phyloP scores from a whole-genome alignment of 129 eudicot genomes.

The Cynara cardunculus region DNA sequence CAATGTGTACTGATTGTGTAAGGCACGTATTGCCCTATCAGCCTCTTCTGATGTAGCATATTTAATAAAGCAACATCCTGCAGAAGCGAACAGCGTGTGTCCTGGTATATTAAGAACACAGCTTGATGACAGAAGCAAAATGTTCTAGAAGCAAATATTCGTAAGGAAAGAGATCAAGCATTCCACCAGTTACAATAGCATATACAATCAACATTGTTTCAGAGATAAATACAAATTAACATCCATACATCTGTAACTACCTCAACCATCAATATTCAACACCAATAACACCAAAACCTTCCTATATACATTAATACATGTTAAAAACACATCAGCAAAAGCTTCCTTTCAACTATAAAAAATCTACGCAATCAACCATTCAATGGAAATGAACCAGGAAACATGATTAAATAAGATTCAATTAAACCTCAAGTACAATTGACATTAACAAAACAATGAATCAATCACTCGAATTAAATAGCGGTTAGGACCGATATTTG shows the following conservation, averaged over 20 bases:
- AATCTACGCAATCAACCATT: background rate
- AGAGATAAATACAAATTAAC: background rate
- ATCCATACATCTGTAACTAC: background rate
- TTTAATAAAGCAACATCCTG: slow-evolving; percentile 99
- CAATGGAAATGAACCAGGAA: background rate
- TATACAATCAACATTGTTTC: background rate
- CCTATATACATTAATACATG: background rate
- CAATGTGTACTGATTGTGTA: slow-evolving; percentile 85
- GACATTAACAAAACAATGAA: background rate
- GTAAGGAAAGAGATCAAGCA: slow-evolving; percentile 4
- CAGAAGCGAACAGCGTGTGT: slow-evolving; percentile 54
- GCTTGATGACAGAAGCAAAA: slow-evolving; percentile 23
- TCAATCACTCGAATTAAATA: background rate
- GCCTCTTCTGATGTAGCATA: slow-evolving; percentile 94
- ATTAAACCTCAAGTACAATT: slow-evolving; percentile 7
- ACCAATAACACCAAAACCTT: background rate
- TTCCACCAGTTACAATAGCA: background rate
- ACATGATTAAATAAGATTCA: background rate
- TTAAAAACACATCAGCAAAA: background rate
- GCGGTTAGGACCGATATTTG: no score
- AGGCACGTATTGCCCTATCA: slow-evolving; percentile 82
- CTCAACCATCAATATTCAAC: slow-evolving; percentile 1
- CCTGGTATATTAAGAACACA: slow-evolving; percentile 37
- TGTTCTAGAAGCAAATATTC: slow-evolving; percentile 5
- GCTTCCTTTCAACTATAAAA: background rate